A percentile compares a stretch with the other conserved stretches of the same genome.
These are phyloP conservation scores for Kalaharituber pfeilii DNA, from an alignment of 2,329 filamentous ascomycete genomes.

Conservation along the genomic window DNA sequence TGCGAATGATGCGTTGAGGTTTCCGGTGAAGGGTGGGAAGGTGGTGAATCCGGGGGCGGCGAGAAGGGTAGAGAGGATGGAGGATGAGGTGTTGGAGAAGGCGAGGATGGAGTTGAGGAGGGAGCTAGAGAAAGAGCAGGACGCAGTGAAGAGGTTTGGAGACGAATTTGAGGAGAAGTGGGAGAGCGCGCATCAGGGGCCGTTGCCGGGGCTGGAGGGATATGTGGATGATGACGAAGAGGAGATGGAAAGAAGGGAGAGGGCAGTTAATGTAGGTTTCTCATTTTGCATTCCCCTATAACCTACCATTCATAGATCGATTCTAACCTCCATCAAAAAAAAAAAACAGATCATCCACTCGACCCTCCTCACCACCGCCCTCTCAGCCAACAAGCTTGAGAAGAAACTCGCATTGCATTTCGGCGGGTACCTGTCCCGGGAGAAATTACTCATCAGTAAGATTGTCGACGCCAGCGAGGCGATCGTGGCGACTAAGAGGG, in stretches of 20 bases:
- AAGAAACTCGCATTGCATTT: conserved; percentile 81
- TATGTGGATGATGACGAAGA: too few species aligned
- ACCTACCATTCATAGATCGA: too few species aligned
- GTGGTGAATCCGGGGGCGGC: conserved; percentile 31
- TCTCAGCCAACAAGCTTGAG: conserved; percentile 71
- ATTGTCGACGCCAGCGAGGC: conserved; percentile 57
- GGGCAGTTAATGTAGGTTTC: too few species aligned
- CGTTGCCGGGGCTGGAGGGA: too few species aligned
- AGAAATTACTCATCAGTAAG: conserved; percentile 64
- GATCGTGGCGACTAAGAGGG: conserved; percentile 53
- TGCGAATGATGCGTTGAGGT: conserved; percentile 62
- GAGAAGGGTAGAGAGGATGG: conserved; percentile 44
- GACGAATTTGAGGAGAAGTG: conserved; percentile 39
- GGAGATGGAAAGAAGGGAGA: too few species aligned
- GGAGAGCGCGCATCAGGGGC: conserved; percentile 13
- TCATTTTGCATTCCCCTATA: too few species aligned
- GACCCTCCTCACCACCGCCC: conserved; percentile 53
- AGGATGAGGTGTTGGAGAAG: conserved; percentile 53
- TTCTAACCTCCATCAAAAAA: too few species aligned
- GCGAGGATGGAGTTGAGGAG: conserved; percentile 64
- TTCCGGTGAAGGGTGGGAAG: conserved; percentile 49
- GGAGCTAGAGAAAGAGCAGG: conserved; percentile 43
- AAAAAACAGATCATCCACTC: not conserved
- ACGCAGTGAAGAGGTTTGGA: conserved; percentile 32
- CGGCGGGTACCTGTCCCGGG: conserved; percentile 76